A percentile compares a stretch with the other conserved stretches of the same genome.
Conservation (phyloP, 768 basidiomycete species). For the Holtermanniella nyarrowii region DNA sequence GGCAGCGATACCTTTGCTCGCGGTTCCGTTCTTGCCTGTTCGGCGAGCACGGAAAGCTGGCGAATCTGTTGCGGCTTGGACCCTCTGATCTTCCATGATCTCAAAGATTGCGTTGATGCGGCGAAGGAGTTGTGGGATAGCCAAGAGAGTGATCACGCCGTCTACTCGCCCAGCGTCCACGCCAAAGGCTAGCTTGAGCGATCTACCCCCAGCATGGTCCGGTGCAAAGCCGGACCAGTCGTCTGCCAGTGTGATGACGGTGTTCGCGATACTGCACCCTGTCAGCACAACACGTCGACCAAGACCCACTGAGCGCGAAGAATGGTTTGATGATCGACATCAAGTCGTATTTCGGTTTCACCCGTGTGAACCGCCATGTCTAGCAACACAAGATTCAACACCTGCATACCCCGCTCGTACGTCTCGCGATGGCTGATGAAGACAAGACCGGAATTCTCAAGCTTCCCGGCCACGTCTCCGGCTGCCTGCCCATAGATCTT, state of each 20-base stretch:
- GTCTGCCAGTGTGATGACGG: conserved; percentile 30
- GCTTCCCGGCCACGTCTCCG: conserved; percentile 32
- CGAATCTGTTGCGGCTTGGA: conserved; percentile 28
- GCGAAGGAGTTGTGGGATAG: conserved; percentile 26
- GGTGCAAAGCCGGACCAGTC: conserved; percentile 29
- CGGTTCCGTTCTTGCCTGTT: conserved; percentile 15
- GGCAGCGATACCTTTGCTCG: conserved; percentile 20
- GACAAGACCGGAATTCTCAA: conserved; percentile 19
- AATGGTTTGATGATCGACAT: conserved; percentile 25
- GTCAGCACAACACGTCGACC: no score
- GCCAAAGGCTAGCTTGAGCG: conserved; percentile 31
- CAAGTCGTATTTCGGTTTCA: conserved; percentile 19
- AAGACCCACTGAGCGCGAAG: conserved; percentile 25
- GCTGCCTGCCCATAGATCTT: conserved; percentile 49
- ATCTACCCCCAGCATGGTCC: conserved; percentile 5
- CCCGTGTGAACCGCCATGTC: conserved; percentile 25
- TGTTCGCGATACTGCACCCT: conserved; percentile 29
- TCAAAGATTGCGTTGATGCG: conserved; percentile 23
- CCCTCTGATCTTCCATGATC: conserved; percentile 19
- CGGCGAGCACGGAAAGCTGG: conserved; percentile 23
- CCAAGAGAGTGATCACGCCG: conserved; percentile 29
- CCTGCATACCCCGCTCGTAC: conserved; percentile 10
- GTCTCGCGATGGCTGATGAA: conserved; percentile 27
- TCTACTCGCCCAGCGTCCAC: conserved; percentile 34
- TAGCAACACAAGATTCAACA: conserved; percentile 20